A percentile compares a stretch with the other conserved stretches of the same genome.
phyloP scores from a whole-genome alignment of 164 flowering plant genomes.

The Aristolochia fimbriata region DNA sequence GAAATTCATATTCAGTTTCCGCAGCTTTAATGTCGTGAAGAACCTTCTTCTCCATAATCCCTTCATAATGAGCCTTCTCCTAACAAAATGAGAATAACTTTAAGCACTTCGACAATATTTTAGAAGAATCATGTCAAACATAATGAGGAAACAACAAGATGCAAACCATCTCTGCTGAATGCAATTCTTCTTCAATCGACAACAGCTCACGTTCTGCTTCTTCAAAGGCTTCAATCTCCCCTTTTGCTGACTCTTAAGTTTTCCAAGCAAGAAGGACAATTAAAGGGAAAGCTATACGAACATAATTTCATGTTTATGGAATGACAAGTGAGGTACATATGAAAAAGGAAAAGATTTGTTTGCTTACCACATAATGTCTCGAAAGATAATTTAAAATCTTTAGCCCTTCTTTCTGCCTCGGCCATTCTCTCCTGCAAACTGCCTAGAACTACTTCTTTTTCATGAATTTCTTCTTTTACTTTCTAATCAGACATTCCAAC shows the following conservation, averaged over 20 bases:
- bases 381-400: slow-evolving; percentile 40
- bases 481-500: slow-evolving; percentile 29
- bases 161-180: slow-evolving; percentile 37
- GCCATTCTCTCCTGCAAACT: slow-evolving; percentile 21
- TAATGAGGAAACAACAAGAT: slow-evolving; percentile 2
- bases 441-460: slow-evolving; percentile 32
- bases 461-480: slow-evolving; percentile 42
- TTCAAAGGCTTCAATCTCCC: slow-evolving; percentile 56
- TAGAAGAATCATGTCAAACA: neutral
- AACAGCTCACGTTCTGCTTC: slow-evolving; percentile 47
- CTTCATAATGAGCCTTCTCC: slow-evolving; percentile 72
- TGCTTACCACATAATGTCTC: slow-evolving; percentile 58
- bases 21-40: slow-evolving; percentile 52
- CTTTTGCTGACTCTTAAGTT: slow-evolving; percentile 65
- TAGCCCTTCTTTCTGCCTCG: slow-evolving; percentile 48
- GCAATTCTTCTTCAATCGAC: slow-evolving; percentile 40
- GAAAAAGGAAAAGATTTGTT: slow-evolving; percentile 1
- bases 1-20: slow-evolving; percentile 36
- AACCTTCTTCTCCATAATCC: slow-evolving; percentile 48
- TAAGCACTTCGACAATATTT: neutral
- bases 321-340: neutral
- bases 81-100: slow-evolving; percentile 15
- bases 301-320: neutral
- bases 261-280: neutral
- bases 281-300: neutral